Base-by-base conservation (phyloP, 2,329 filamentous ascomycete genomes). In the Ceratocystis colombiana region DNA sequence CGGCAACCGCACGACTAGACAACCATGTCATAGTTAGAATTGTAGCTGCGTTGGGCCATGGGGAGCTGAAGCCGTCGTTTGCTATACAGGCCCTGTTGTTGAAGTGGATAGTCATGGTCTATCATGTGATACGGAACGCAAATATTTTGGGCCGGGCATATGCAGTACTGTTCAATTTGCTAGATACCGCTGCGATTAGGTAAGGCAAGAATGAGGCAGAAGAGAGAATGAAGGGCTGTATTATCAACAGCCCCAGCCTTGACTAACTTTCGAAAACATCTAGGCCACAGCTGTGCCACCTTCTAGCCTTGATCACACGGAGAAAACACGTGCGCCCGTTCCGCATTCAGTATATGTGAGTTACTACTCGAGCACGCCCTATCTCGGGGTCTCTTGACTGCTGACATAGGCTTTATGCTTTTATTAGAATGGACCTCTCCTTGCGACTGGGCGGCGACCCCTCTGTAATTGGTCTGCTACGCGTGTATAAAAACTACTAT, bases 401-500 rank as follows among this genome's bases (percentile, higher is more conserved):
- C 63, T 67, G 66, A 64, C 44, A 1, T 41, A 41, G 37, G 37
- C 22, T 33, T 46, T 5, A 5, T 55, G 28, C 22, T 28, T 1
- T 22, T 5, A 15, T 8, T 55, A 87, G 84, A 62, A 77, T 87
- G 69, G 78, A 78, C 46, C 73, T 86, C 44, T 82, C 82, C 2
- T 76, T 84, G 55, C 82, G 84, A 71, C 82, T 79, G 3, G 87
- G 86, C 20, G 88, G 88, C 71, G 90, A 96, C 66, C 87, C 87
- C 62, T 82, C 85, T 64, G 77, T 96, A 45, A 80, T 88, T 46
- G 88, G 88, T 2, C 78, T 96, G 20, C 77, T 95, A 62, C 83
- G 88, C 66, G 84, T 93, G n/a, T 95, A 87, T 77, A 94, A 94
- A 73, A 90, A 93, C 73, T 95, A 93, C 74, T 95, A 93, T 71